Evolutionary conservation across 1,284 basidiomycete genomes (phyloP), one percentile per base, ranked within the genome.

Genomic region (Fistulina hepatica): DNA sequence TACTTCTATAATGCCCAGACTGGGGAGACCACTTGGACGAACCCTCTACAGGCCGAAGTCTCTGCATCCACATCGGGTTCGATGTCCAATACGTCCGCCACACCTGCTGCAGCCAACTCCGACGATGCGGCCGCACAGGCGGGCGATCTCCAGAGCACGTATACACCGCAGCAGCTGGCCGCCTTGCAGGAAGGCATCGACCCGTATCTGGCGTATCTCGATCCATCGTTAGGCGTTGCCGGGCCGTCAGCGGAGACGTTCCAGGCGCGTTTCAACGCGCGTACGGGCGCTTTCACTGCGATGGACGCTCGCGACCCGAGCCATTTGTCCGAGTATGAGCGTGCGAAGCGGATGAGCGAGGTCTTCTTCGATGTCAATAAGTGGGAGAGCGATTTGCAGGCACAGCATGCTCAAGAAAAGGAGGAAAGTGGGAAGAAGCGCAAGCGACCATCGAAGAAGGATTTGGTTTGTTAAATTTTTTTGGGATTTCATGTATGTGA

Each of bases 1-100:
- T 93, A 92, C 60, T 92, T 92, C 63, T 86, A 75, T 72, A 92
- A 92, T 60, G 48, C 75, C 10, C 57, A 63, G 40, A 89, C 85
- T 0, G 67, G 80, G 42, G 77, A 90, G 60, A 91, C 88, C 23
- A 92, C 90, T 16, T 93, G 90, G 90, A 66, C 67, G 26, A 93
- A 93, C 53, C 89, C 89, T 6, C 67, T 93, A 25, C 62, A 72
- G 39, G 57, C 63, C 7, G 44, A 53, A 30, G 47, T 52, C n/a
- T 34, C 50, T 23, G 23, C 53, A 28, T 40, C 53, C 28, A n/a
- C 28, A 11, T 27, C 25, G 15, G 15, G 6, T 19, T 11, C 34
- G 21, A 38, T 30, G 4, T 39, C 44, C 24, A 34, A 51, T 16
- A 31, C 52, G 3, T 49, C 57, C 8, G 34, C 48, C 13, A 44